A percentile compares a stretch with the other conserved stretches of the same genome.
Conservation (phyloP, 768 basidiomycete genomes). For the Vishniacozyma victoriae region DNA sequence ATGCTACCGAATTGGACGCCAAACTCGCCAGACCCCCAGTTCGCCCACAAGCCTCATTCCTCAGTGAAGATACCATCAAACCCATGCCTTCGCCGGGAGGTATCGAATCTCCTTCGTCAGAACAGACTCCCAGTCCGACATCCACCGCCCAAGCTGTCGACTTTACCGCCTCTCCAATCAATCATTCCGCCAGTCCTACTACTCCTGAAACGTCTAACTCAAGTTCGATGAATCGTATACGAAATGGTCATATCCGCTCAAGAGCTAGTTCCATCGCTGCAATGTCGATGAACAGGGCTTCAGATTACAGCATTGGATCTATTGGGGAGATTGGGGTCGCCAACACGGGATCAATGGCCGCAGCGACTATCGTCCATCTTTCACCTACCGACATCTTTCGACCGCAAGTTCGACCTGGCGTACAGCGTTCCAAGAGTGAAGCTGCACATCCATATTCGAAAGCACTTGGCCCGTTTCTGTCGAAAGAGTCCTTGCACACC, state of each 20-base stretch:
- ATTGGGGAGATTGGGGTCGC: conserved; percentile 10
- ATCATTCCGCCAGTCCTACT: too few relatives aligned
- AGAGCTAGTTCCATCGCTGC: conserved; percentile 12
- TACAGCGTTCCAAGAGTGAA: background rate
- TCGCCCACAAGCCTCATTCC: too few relatives aligned
- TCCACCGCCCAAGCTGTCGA: too few relatives aligned
- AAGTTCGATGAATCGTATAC: too few relatives aligned
- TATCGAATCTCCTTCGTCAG: too few relatives aligned
- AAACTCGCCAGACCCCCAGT: too few relatives aligned
- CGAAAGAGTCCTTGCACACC: background rate
- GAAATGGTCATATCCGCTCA: too few relatives aligned
- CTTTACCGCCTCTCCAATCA: too few relatives aligned
- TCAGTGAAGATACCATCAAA: too few relatives aligned
- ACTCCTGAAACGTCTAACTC: too few relatives aligned
- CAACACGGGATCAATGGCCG: background rate
- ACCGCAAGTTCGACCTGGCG: background rate
- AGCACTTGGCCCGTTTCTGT: conserved; percentile 1
- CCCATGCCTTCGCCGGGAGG: too few relatives aligned
- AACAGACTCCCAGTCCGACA: too few relatives aligned
- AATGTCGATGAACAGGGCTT: conserved; percentile 10
- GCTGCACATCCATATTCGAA: background rate
- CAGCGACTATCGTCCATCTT: conserved; percentile 3
- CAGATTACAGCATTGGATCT: conserved; percentile 14
- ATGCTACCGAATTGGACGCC: background rate
- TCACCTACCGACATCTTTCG: background rate